phyloP scores from a whole-genome alignment of 345 rosid genomes.

The Theobroma cacao region DNA sequence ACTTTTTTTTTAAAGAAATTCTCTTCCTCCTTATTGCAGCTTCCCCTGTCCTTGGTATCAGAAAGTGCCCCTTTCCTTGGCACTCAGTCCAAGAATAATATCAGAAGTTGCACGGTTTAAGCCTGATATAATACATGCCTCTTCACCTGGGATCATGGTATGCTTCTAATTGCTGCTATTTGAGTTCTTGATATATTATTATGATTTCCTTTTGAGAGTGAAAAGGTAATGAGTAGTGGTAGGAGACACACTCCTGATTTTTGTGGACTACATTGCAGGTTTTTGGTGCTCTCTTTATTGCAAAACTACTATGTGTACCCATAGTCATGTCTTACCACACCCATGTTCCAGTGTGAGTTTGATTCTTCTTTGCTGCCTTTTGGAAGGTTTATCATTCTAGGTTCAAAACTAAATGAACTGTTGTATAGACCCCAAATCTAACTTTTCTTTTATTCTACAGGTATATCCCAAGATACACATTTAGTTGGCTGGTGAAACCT shows the following conservation, averaged over 20 bases:
- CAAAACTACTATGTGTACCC: slow-evolving; percentile 86
- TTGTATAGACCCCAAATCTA: slow-evolving; percentile 3
- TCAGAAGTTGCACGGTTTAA: slow-evolving; percentile 92
- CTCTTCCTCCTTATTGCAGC: slow-evolving; percentile 37
- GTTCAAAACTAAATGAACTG: neutral
- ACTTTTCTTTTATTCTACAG: slow-evolving; percentile 44
- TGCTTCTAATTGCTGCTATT: neutral
- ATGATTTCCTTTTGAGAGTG: slow-evolving; percentile 1
- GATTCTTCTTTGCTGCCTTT: slow-evolving; percentile 8
- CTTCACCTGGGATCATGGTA: slow-evolving; percentile 98
- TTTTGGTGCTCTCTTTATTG: slow-evolving; percentile 88
- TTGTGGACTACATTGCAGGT: slow-evolving; percentile 47
- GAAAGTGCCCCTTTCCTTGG: slow-evolving; percentile 93
- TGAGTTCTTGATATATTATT: slow-evolving; percentile 9
- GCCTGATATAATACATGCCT: slow-evolving; percentile 99
- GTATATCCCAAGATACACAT: slow-evolving; percentile 95
- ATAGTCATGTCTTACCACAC: slow-evolving; percentile 99
- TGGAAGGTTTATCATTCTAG: neutral
- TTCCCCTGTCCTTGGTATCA: slow-evolving; percentile 95
- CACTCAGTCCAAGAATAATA: slow-evolving; percentile 96
- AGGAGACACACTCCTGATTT: slow-evolving; percentile 20
- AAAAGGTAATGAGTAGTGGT: neutral
- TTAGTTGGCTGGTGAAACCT: slow-evolving; percentile 95
- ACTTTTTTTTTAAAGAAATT: slow-evolving; percentile 14
- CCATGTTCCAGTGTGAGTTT: slow-evolving; percentile 97